These are phyloP conservation scores for Ophiostoma angusticollis DNA, from an alignment of 2,329 filamentous ascomycete species.

Conservation along the genomic window DNA sequence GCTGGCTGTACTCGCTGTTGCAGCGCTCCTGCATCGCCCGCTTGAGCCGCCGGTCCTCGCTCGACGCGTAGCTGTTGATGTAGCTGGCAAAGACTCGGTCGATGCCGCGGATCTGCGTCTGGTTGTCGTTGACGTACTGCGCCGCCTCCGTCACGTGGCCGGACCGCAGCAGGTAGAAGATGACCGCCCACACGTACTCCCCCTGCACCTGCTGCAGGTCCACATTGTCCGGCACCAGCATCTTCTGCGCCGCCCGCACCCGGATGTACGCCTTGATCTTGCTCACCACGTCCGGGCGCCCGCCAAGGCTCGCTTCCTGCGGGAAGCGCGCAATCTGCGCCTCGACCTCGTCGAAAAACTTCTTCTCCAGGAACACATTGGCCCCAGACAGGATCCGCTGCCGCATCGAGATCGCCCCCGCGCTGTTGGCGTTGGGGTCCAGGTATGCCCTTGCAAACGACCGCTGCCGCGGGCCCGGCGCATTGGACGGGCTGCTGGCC, in stretches of 20 bases:
- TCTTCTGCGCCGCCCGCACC: conserved; percentile 64
- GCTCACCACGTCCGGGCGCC: conserved; percentile 74
- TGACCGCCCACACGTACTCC: conserved; percentile 84
- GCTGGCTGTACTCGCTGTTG: conserved; percentile 78
- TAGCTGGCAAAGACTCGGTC: conserved; percentile 85
- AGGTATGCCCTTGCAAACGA: conserved; percentile 67
- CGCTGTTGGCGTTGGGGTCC: conserved; percentile 56
- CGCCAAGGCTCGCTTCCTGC: conserved; percentile 77
- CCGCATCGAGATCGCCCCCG: conserved; percentile 51
- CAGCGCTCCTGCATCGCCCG: conserved; percentile 75
- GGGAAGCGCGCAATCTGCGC: conserved; percentile 68
- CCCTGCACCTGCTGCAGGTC: conserved; percentile 68
- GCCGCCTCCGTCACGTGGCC: conserved; percentile 76
- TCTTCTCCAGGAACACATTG: conserved; percentile 64
- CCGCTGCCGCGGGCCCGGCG: conserved; percentile 55
- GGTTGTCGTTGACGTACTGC: conserved; percentile 70
- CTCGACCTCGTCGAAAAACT: conserved; percentile 70
- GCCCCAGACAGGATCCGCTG: conserved; percentile 72
- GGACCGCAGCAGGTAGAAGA: conserved; percentile 81
- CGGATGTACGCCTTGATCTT: conserved; percentile 90
- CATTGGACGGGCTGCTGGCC: conserved; percentile 30
- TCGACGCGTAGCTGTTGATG: conserved; percentile 69
- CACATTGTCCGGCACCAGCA: conserved; percentile 68
- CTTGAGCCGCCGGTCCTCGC: conserved; percentile 62
- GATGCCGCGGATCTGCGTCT: conserved; percentile 71